Evolutionary conservation across 106 monocot species (phyloP).

Genomic region (Platanthera guangdongensis): DNA sequence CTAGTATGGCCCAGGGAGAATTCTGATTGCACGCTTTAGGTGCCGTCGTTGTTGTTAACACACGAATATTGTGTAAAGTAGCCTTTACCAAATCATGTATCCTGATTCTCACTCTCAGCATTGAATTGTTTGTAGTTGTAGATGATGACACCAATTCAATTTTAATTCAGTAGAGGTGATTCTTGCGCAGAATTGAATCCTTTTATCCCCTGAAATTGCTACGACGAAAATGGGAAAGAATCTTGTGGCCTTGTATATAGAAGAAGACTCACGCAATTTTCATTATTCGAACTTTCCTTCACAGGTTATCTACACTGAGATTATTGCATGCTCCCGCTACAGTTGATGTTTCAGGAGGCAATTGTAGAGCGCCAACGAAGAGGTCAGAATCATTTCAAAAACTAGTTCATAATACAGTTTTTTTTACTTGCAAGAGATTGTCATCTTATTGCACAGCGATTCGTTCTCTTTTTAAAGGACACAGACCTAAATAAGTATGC

Average conservation of each 20-base stretch:
- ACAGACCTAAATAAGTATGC: no score
- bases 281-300: background rate
- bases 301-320: background rate
- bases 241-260: background rate
- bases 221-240: background rate
- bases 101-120: background rate
- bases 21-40: background rate
- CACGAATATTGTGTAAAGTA: conserved; percentile 5
- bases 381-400: no score
- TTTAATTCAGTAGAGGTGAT: background rate
- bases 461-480: no score
- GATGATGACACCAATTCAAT: background rate
- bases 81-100: background rate
- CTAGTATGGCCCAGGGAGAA: background rate
- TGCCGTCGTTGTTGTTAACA: background rate
- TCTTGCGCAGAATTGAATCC: background rate
- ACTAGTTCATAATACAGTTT: no score
- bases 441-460: no score
- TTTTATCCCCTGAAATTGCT: background rate
- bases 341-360: background rate
- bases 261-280: background rate
- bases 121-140: conserved; percentile 4
- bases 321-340: background rate
- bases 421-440: no score
- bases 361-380: background rate